Evolutionary conservation across 1,284 basidiomycete genomes (phyloP).

Genomic region (Trichosporon inkin): DNA sequence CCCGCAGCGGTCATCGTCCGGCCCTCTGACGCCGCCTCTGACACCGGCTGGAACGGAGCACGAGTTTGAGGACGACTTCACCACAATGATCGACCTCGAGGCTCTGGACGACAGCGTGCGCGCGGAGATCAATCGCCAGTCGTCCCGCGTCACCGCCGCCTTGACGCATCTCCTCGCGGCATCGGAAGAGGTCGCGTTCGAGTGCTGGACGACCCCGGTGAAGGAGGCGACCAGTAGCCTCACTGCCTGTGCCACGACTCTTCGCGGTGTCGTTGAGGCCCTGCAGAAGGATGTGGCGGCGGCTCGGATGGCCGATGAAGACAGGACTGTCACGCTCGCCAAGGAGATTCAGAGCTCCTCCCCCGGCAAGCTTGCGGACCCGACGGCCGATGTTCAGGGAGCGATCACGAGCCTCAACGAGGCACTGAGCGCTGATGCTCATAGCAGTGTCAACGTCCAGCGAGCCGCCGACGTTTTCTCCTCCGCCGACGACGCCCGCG

Average conservation of each 20-base stretch:
- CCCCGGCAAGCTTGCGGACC: conserved; percentile 5
- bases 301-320: neutral
- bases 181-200: conserved; percentile 12
- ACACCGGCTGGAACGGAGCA: conserved; percentile 13
- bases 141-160: conserved; percentile 60
- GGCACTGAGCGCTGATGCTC: conserved; percentile 7
- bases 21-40: conserved; percentile 20
- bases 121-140: conserved; percentile 63
- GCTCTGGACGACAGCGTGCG: conserved; percentile 66
- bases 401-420: conserved; percentile 14
- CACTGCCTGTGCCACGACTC: neutral
- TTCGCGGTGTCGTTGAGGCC: neutral
- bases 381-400: neutral
- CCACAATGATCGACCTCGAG: conserved; percentile 54
- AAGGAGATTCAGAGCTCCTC: neutral
- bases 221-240: conserved; percentile 2
- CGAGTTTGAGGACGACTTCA: neutral
- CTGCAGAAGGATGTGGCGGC: neutral
- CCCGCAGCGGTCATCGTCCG: conserved; percentile 1
- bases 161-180: conserved; percentile 46
- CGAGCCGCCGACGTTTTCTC: conserved; percentile 19
- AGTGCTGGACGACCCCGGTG: conserved; percentile 16
- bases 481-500: conserved; percentile 15
- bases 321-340: neutral
- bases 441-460: conserved; percentile 11